These are phyloP conservation scores for Hibiscus tridactylites DNA, from an alignment of 345 rosid genomes.

Conservation along the genomic window DNA sequence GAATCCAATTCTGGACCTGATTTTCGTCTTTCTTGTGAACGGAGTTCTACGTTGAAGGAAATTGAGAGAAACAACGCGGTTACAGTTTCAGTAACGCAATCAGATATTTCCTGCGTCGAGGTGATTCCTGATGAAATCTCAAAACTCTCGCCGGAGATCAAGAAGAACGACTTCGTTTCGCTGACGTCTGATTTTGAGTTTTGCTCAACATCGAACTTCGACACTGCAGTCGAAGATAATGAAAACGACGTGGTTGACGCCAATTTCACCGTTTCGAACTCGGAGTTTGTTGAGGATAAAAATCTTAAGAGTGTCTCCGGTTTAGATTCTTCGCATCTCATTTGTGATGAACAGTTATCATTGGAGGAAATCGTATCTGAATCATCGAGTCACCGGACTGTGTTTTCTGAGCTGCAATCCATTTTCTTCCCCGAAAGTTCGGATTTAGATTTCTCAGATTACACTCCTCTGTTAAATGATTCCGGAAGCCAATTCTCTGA, in stretches of 20 bases:
- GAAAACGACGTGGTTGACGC: constrained; percentile 26
- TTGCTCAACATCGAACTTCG: neutral
- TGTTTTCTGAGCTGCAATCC: constrained; percentile 44
- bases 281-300: neutral
- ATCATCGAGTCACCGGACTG: constrained; percentile 34
- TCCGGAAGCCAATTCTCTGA: constrained; percentile 68
- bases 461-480: constrained; percentile 35
- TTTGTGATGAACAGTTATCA: constrained; percentile 58
- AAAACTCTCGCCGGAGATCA: constrained; percentile 18
- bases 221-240: constrained; percentile 15
- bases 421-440: constrained; percentile 41
- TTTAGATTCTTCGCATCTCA: constrained; percentile 48
- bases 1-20: constrained; percentile 32
- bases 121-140: constrained; percentile 27
- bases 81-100: constrained; percentile 21
- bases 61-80: constrained; percentile 14
- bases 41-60: constrained; percentile 16
- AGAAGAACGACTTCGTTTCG: constrained; percentile 41
- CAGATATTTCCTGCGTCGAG: constrained; percentile 37
- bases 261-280: constrained; percentile 18
- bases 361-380: constrained; percentile 42
- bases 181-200: constrained; percentile 23
- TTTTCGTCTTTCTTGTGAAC: constrained; percentile 5
- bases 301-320: constrained; percentile 10
- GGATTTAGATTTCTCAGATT: constrained; percentile 40